These are phyloP conservation scores for Mycena haematopus DNA, from an alignment of 768 basidiomycete species.

Conservation along the genomic window DNA sequence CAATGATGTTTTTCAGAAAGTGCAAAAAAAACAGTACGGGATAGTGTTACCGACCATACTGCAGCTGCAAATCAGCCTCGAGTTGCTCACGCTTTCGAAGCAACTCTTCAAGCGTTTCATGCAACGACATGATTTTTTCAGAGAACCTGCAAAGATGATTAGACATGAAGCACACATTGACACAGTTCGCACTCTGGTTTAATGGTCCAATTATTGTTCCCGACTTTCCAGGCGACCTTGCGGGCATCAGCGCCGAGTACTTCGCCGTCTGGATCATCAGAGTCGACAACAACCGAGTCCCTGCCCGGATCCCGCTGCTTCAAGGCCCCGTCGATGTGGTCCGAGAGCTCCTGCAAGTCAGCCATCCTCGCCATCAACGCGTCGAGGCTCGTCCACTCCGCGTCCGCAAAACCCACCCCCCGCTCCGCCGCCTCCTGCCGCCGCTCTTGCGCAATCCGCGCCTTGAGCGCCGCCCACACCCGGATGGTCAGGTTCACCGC, in stretches of 20 bases:
- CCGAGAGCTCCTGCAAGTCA: slow-evolving; percentile 57
- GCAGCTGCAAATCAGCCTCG: slow-evolving; percentile 57
- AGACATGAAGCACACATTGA: slow-evolving; percentile 8
- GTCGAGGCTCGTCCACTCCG: slow-evolving; percentile 65
- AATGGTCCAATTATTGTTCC: slow-evolving; percentile 60
- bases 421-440: slow-evolving; percentile 47
- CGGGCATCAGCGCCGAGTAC: slow-evolving; percentile 12
- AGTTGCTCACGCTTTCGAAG: slow-evolving; percentile 54
- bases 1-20: slow-evolving; percentile 1
- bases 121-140: slow-evolving; percentile 53
- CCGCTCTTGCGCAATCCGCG: slow-evolving; percentile 62
- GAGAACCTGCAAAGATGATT: slow-evolving; percentile 63
- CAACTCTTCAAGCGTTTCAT: slow-evolving; percentile 52
- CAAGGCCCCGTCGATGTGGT: slow-evolving; percentile 60
- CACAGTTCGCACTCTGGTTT: slow-evolving; percentile 61
- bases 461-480: slow-evolving; percentile 60
- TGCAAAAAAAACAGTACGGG: neutral
- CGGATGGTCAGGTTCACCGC: slow-evolving; percentile 68
- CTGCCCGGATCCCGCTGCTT: slow-evolving; percentile 35
- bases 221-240: slow-evolving; percentile 36
- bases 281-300: slow-evolving; percentile 32
- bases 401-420: slow-evolving; percentile 26
- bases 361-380: slow-evolving; percentile 58
- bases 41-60: slow-evolving; percentile 57
- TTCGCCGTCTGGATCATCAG: slow-evolving; percentile 29